Percentiles rank a stretch among this genome's conserved stretches.
These are phyloP conservation scores for Schizonepeta tenuifolia DNA, from an alignment of 257 asterid species.

Conservation along the genomic window DNA sequence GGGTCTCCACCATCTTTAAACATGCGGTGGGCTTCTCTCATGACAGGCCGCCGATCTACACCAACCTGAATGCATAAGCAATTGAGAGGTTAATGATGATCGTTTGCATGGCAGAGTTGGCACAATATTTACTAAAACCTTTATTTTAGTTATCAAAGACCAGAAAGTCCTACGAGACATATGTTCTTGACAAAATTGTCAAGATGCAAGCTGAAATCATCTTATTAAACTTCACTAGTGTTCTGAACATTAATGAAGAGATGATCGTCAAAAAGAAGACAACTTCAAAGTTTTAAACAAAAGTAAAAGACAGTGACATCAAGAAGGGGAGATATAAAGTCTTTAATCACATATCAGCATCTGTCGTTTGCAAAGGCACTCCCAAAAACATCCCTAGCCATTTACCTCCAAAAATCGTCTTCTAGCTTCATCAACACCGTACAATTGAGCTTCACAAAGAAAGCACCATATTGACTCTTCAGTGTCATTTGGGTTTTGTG, in stretches of 20 bases:
- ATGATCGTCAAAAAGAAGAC: neutral
- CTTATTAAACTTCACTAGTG: neutral
- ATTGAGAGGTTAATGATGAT: conserved; percentile 27
- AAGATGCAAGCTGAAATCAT: neutral
- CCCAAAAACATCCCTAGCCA: neutral
- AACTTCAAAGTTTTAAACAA: neutral
- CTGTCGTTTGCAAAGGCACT: neutral
- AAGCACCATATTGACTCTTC: conserved; percentile 99
- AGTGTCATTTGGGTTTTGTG: conserved; percentile 94
- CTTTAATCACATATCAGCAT: neutral
- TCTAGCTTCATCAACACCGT: conserved; percentile 87
- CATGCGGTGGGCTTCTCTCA: conserved; percentile 74
- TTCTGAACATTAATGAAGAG: neutral
- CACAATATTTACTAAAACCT: neutral
- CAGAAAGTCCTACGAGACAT: neutral
- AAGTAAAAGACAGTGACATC: neutral
- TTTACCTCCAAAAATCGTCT: conserved; percentile 74
- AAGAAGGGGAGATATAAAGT: neutral
- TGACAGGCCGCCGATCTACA: conserved; percentile 76
- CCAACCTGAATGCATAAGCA: conserved; percentile 63
- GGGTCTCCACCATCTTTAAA: conserved; percentile 91
- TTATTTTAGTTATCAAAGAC: conserved; percentile 12
- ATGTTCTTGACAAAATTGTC: neutral
- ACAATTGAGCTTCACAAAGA: conserved; percentile 90
- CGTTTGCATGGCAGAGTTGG: conserved; percentile 5